A percentile compares a stretch with the other conserved stretches of the same genome.
phyloP scores from a whole-genome alignment of 2,329 filamentous ascomycete species.

The Whalleya microplaca region DNA sequence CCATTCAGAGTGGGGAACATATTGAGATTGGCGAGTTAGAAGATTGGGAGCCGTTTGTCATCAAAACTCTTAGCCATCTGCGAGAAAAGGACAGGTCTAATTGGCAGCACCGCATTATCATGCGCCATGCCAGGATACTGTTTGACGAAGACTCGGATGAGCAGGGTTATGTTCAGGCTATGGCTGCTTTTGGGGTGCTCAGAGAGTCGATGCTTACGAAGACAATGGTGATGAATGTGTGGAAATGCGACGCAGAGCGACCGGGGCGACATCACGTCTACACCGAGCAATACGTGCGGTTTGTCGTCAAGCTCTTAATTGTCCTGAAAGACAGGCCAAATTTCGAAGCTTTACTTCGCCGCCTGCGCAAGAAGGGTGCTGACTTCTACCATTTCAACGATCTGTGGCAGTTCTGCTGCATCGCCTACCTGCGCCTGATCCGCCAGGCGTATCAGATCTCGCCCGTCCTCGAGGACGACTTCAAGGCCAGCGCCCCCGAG shows the following conservation, averaged over 20 bases:
- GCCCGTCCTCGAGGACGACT: constrained; percentile 55
- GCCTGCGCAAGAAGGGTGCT: constrained; percentile 78
- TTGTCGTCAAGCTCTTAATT: constrained; percentile 76
- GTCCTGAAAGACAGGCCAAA: constrained; percentile 75
- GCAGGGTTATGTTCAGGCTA: constrained; percentile 61
- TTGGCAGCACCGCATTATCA: constrained; percentile 92
- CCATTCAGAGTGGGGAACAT: constrained; percentile 51
- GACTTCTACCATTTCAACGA: constrained; percentile 71
- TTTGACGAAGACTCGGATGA: constrained; percentile 53
- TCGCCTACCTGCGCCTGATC: constrained; percentile 57
- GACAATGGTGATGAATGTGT: constrained; percentile 92
- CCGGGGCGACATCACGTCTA: constrained; percentile 90
- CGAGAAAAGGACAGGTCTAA: constrained; percentile 84
- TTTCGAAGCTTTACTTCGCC: constrained; percentile 76
- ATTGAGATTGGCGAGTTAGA: constrained; percentile 61
- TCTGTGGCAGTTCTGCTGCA: constrained; percentile 61
- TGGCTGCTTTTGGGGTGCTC: constrained; percentile 80
- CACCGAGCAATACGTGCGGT: constrained; percentile 82
- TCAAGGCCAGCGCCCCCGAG: constrained; percentile 57
- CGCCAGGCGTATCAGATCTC: constrained; percentile 52
- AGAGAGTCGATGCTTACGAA: constrained; percentile 80
- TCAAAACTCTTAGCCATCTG: constrained; percentile 54
- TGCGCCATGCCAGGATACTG: constrained; percentile 66
- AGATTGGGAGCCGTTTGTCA: constrained; percentile 61
- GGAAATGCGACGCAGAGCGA: constrained; percentile 87